Conservation (phyloP, 352 stramenopile genomes). For the Pythium volutum region DNA sequence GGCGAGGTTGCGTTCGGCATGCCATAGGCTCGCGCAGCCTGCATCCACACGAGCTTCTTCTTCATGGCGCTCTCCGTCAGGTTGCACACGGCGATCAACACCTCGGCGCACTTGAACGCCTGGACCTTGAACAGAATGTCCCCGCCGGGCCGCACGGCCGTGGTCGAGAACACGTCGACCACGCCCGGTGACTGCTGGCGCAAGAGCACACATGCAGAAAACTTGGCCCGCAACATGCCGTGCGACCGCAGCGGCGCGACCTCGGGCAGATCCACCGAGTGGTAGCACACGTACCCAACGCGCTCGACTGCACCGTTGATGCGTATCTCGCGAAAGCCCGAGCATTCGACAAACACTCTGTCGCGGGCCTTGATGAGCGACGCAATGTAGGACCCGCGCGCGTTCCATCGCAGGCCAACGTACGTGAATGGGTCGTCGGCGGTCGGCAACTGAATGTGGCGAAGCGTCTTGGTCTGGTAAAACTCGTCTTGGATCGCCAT, state of each 20-base stretch:
- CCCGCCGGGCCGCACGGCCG: conserved; percentile 37
- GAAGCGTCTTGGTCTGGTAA: conserved; percentile 31
- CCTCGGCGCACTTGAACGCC: conserved; percentile 20
- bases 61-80: conserved; percentile 23
- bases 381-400: conserved; percentile 1
- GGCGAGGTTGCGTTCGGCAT: conserved; percentile 3
- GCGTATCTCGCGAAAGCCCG: conserved; percentile 20
- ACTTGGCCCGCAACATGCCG: conserved; percentile 42
- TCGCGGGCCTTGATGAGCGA: conserved; percentile 33
- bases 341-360: conserved; percentile 48
- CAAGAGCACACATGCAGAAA: conserved; percentile 48
- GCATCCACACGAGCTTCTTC: conserved; percentile 29
- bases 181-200: conserved; percentile 24
- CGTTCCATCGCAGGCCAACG: conserved; percentile 23
- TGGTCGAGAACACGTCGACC: conserved; percentile 49
- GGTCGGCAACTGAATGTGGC: conserved; percentile 38
- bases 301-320: conserved; percentile 13
- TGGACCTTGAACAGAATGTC: conserved; percentile 20
- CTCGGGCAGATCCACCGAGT: conserved; percentile 37
- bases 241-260: conserved; percentile 30
- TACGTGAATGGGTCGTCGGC: conserved; percentile 21
- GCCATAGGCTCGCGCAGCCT: conserved; percentile 6
- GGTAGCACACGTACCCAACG: conserved; percentile 34
- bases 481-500: conserved; percentile 26
- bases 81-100: conserved; percentile 26